Conservation (phyloP, 2,329 filamentous ascomycete species). For the Alternaria sp. region DNA sequence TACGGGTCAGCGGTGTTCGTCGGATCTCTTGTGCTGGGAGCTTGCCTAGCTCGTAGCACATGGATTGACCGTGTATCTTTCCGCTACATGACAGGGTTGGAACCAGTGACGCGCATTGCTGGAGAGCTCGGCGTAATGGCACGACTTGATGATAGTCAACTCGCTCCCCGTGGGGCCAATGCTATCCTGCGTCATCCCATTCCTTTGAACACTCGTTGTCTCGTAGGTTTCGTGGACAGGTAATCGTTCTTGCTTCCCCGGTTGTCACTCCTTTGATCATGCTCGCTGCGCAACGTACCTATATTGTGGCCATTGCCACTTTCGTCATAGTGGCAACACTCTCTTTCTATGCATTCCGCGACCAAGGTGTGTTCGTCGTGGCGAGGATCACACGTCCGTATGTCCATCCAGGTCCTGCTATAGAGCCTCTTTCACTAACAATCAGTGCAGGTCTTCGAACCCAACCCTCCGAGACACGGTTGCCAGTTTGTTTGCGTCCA, state of each 20-base stretch:
- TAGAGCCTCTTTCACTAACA: neutral
- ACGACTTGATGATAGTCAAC: neutral
- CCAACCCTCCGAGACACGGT: constrained; percentile 20
- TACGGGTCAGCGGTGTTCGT: neutral
- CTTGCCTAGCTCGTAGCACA: neutral
- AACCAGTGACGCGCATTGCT: neutral
- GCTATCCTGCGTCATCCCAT: neutral
- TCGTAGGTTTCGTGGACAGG: neutral
- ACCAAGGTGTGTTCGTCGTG: constrained; percentile 1
- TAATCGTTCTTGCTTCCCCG: neutral
- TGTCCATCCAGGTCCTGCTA: neutral
- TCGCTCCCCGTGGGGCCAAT: neutral
- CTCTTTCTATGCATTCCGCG: constrained; percentile 16
- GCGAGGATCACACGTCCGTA: constrained; percentile 12
- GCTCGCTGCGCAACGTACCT: constrained; percentile 21
- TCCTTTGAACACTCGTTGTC: neutral
- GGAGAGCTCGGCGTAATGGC: neutral
- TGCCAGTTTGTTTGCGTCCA: constrained; percentile 18
- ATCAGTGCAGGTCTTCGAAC: constrained; percentile 2
- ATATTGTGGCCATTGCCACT: constrained; percentile 13
- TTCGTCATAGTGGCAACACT: constrained; percentile 17
- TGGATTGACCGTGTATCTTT: neutral
- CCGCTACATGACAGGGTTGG: neutral
- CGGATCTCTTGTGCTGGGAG: neutral
- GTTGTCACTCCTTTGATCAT: constrained; percentile 9